These are phyloP conservation scores for Kalaharituber pfeilii DNA, from an alignment of 2,329 filamentous ascomycete species.

Conservation along the genomic window DNA sequence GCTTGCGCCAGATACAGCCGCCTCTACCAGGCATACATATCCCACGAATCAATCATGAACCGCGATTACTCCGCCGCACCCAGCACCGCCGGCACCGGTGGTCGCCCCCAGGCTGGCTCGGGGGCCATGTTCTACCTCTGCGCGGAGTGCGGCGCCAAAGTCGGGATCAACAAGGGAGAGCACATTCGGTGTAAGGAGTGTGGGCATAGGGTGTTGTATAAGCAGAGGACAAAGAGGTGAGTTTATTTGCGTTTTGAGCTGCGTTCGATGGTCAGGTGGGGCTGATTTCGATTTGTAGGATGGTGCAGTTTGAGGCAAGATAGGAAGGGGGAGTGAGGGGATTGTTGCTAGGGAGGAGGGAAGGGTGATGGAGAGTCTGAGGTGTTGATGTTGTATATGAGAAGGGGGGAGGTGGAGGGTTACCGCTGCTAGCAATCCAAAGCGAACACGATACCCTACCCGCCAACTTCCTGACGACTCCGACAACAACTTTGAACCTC, in stretches of 20 bases:
- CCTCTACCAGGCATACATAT: too few relatives aligned
- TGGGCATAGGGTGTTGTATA: conserved; percentile 88
- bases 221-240: conserved; percentile 92
- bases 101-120: conserved; percentile 27
- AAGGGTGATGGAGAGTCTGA: neutral
- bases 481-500: too few relatives aligned
- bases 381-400: too few relatives aligned
- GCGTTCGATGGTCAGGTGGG: too few relatives aligned
- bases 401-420: too few relatives aligned
- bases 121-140: conserved; percentile 50
- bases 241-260: too few relatives aligned
- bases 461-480: too few relatives aligned
- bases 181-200: conserved; percentile 81
- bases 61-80: neutral
- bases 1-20: too few relatives aligned
- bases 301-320: conserved; percentile 97
- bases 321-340: conserved; percentile 33
- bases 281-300: conserved; percentile 36
- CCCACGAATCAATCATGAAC: too few relatives aligned
- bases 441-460: too few relatives aligned
- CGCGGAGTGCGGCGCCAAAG: conserved; percentile 68
- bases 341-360: neutral
- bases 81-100: conserved; percentile 24
- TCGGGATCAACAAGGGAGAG: conserved; percentile 58
- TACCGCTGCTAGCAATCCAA: too few relatives aligned